Conservation (phyloP, 2,329 filamentous ascomycete genomes). For the Kalmusia sp. region DNA sequence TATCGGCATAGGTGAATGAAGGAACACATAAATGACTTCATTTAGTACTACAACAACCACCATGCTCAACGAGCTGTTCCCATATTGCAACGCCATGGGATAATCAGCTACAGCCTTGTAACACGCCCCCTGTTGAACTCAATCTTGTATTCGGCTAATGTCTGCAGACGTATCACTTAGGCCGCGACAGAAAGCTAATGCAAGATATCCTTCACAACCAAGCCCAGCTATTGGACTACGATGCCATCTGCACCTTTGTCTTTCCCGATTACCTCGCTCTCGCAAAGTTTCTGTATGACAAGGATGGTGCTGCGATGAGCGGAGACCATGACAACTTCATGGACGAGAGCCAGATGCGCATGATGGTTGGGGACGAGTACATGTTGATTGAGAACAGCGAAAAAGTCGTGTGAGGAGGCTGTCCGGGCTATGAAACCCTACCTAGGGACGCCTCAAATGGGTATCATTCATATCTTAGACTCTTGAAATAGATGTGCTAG, state of each 20-base stretch:
- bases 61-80: conserved; percentile 54
- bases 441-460: conserved; percentile 15
- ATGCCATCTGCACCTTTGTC: conserved; percentile 58
- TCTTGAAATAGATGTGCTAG: neutral
- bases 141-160: conserved; percentile 9
- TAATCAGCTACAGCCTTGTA: conserved; percentile 56
- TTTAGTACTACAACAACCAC: conserved; percentile 54
- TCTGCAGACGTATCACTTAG: conserved; percentile 53
- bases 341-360: conserved; percentile 50
- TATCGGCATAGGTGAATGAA: neutral
- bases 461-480: conserved; percentile 19
- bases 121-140: conserved; percentile 6
- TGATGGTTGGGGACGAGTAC: conserved; percentile 57
- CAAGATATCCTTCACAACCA: conserved; percentile 56
- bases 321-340: conserved; percentile 49
- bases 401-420: conserved; percentile 28
- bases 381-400: conserved; percentile 47
- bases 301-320: conserved; percentile 50
- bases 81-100: conserved; percentile 52
- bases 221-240: conserved; percentile 52
- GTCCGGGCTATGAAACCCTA: neutral
- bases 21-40: conserved; percentile 38
- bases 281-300: conserved; percentile 56
- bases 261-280: conserved; percentile 56
- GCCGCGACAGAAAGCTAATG: conserved; percentile 52